Evolutionary conservation across 495 filamentous ascomycete species (phyloP).

Genomic region (Haplographium delicatum): DNA sequence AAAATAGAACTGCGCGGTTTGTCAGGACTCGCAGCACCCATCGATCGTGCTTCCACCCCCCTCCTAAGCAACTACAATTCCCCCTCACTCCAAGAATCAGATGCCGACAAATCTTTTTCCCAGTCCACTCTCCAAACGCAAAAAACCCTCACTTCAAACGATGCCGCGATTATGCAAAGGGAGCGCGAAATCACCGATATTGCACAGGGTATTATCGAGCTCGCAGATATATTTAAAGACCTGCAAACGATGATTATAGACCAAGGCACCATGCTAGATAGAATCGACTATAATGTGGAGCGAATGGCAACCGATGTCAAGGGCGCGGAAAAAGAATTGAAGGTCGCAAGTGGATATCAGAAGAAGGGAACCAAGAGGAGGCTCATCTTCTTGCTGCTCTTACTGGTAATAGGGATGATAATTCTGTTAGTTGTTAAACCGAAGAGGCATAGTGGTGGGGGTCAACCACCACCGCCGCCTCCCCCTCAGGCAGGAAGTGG

Average conservation of each 20-base stretch:
- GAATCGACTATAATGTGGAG: conserved; percentile 98
- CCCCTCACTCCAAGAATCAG: conserved; percentile 81
- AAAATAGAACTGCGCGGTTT: conserved; percentile 78
- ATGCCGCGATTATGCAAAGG: conserved; percentile 80
- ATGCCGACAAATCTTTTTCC: conserved; percentile 86
- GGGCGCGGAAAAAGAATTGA: conserved; percentile 85
- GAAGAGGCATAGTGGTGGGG: conserved; percentile 39
- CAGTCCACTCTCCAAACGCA: conserved; percentile 75
- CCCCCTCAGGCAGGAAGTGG: too few species aligned
- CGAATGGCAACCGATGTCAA: conserved; percentile 86
- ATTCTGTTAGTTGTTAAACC: conserved; percentile 85
- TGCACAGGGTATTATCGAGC: conserved; percentile 93
- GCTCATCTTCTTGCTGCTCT: conserved; percentile 76
- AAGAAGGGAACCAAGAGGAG: conserved; percentile 83
- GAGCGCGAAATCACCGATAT: conserved; percentile 98
- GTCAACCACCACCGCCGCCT: not conserved
- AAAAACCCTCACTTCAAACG: conserved; percentile 67
- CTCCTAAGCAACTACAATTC: conserved; percentile 48
- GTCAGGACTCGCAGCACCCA: conserved; percentile 38
- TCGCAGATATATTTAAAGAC: conserved; percentile 94
- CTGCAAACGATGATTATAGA: conserved; percentile 96
- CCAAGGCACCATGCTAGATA: conserved; percentile 94
- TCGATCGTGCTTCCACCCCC: conserved; percentile 58
- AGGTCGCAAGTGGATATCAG: conserved; percentile 81
- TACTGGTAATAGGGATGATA: conserved; percentile 79